Percentiles rank a stretch among this genome's conserved stretches.
These are phyloP conservation scores for Candida patagonica DNA, from an alignment of 805 yeast species.

Conservation along the genomic window DNA sequence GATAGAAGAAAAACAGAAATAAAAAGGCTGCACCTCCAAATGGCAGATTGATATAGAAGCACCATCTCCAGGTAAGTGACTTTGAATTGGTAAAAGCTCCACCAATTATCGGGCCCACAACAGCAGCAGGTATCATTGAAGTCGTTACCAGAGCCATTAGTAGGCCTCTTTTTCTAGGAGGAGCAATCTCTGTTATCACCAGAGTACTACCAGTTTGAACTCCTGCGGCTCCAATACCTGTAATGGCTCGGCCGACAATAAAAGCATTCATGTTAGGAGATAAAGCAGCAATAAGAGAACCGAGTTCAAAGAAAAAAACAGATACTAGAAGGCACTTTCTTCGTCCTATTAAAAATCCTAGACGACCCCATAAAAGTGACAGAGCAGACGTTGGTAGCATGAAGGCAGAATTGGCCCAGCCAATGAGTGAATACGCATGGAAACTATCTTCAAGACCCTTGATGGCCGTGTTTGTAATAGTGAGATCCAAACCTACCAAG, in stretches of 20 bases:
- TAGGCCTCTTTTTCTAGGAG: constrained; percentile 65
- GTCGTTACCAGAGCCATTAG: constrained; percentile 57
- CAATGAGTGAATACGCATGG: constrained; percentile 33
- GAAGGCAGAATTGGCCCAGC: constrained; percentile 60
- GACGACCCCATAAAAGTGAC: constrained; percentile 57
- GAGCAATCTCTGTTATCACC: constrained; percentile 65
- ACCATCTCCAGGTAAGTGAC: constrained; percentile 47
- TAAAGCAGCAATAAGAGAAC: constrained; percentile 37
- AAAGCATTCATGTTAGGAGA: constrained; percentile 41
- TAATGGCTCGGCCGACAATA: constrained; percentile 65
- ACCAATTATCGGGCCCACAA: constrained; percentile 46
- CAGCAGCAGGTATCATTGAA: constrained; percentile 40
- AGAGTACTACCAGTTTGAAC: constrained; percentile 65
- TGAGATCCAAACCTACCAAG: constrained; percentile 37
- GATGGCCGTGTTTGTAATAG: constrained; percentile 45
- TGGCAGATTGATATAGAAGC: constrained; percentile 41
- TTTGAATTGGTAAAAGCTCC: constrained; percentile 35
- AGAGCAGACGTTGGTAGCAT: constrained; percentile 52
- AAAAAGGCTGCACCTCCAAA: constrained; percentile 24
- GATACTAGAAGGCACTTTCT: constrained; percentile 31
- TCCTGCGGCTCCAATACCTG: constrained; percentile 90
- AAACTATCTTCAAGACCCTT: constrained; percentile 44
- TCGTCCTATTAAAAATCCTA: constrained; percentile 40
- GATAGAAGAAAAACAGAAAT: constrained; percentile 19
- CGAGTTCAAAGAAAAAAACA: constrained; percentile 32